phyloP scores from a whole-genome alignment of 805 yeast species.

The Lipomyces spencermartinsiae region DNA sequence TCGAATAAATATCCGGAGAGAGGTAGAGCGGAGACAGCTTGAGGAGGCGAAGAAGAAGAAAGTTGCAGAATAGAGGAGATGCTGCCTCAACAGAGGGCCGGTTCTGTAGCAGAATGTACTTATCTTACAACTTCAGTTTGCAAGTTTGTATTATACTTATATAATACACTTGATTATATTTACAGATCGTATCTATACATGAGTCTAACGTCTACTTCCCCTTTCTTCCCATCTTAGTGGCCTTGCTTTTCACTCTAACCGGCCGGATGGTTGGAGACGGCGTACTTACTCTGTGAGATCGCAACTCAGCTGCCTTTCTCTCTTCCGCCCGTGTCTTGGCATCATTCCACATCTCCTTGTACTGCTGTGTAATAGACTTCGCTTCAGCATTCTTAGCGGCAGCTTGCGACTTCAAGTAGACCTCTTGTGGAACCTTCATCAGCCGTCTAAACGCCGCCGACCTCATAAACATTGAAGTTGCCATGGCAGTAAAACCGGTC shows the following conservation, averaged over 20 bases:
- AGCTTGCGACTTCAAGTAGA: conserved; percentile 11
- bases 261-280: not conserved
- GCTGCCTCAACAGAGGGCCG: too few relatives aligned
- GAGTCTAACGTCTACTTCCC: not conserved
- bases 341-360: conserved; percentile 25
- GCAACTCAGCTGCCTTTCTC: conserved; percentile 3
- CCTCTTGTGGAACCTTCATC: conserved; percentile 25
- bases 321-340: conserved; percentile 28
- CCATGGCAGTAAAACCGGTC: conserved; percentile 27
- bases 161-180: not conserved
- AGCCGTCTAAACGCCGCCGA: conserved; percentile 16
- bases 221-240: not conserved
- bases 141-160: not conserved
- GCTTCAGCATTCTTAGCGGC: conserved; percentile 10
- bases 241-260: not conserved
- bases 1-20: conserved; percentile 22
- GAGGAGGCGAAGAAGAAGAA: conserved; percentile 11
- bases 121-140: not conserved
- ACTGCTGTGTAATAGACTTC: conserved; percentile 21
- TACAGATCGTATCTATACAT: not conserved
- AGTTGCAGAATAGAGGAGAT: not conserved
- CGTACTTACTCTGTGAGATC: not conserved
- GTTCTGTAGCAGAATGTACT: not conserved
- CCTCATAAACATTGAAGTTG: conserved; percentile 24
- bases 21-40: conserved; percentile 15